Evolutionary conservation across 805 yeast genomes (phyloP), one percentile per base, ranked within the genome.

Genomic region (Wilhelminamyces savonicus): DNA sequence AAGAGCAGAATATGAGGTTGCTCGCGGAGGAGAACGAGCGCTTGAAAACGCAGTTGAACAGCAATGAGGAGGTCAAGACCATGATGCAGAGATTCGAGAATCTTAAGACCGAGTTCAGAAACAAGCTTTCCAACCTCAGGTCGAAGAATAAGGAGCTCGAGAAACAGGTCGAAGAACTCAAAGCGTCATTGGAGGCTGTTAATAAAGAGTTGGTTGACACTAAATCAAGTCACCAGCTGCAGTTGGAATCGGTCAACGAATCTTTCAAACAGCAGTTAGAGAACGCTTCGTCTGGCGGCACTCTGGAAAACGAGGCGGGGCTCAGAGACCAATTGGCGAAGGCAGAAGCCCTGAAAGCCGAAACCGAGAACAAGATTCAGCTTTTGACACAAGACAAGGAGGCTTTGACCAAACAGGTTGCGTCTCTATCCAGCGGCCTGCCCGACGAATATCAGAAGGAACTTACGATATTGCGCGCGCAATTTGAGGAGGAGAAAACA

Each of bases 1-100:
- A 71, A 31, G 69, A 64, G 13, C 69, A 72, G 44, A 69, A 72
- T 32, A 44, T 79, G 23, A 50, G 52, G 24, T 50, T 72, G 16
- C 44, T 68, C 7, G 56, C 59, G 22, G 74, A 74, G 37, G 85
- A 82, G 36, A 63, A 66, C 30, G 71, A 69, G n/a, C 62, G 74
- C 15, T 74, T 84, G 76, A 75, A 73, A 51, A 56, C 53, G 12
- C 43, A 37, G 26, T 31, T 39, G 6, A 36, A 29, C 29, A 41
- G 36, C 17, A 32, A 38, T 13, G 47, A 41, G 22, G 56, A 55
- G 26, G 32, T 53, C 17, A 59, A 56, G 13, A 43, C 39, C 3
- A 46, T 57, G 43, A 50, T 43, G 33, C 51, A 46, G n/a, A 43
- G 61, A 18, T 57, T 54, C 26, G 53, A 54, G 23, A 48, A 46